These are phyloP conservation scores for Lithospermum erythrorhizon DNA, from an alignment of 257 asterid species.

Conservation along the genomic window DNA sequence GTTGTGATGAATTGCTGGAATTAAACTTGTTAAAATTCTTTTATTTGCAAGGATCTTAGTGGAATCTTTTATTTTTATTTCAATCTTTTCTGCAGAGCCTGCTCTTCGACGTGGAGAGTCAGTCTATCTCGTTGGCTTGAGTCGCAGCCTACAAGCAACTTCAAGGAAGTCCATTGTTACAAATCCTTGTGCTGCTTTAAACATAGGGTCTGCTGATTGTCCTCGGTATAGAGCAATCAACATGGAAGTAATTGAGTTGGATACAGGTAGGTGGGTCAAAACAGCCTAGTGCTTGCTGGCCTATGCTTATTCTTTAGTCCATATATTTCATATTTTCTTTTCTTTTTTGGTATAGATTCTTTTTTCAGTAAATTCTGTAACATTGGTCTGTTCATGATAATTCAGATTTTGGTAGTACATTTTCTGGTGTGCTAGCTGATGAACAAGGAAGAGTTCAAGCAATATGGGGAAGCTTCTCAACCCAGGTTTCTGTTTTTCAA, in stretches of 20 bases:
- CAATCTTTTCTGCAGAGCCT: conserved; percentile 52
- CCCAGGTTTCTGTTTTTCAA: conserved; percentile 57
- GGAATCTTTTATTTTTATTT: background rate
- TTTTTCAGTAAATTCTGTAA: conserved; percentile 3
- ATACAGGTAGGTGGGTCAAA: conserved; percentile 48
- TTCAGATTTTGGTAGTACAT: conserved; percentile 87
- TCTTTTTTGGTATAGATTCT: background rate
- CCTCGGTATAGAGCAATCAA: conserved; percentile 96
- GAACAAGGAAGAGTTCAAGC: conserved; percentile 93
- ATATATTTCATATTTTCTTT: no score
- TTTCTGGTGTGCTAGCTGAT: conserved; percentile 97
- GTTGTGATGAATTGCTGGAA: background rate
- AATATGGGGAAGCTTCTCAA: conserved; percentile 97
- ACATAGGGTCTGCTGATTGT: conserved; percentile 82
- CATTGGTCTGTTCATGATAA: conserved; percentile 9
- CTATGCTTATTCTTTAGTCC: background rate
- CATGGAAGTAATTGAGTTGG: conserved; percentile 97
- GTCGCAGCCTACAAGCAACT: conserved; percentile 90
- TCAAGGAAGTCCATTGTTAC: conserved; percentile 92
- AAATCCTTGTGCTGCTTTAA: conserved; percentile 85
- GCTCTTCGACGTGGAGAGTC: conserved; percentile 93
- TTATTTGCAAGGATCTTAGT: background rate
- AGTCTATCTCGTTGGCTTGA: conserved; percentile 89
- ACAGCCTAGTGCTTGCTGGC: background rate
- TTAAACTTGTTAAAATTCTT: background rate